phyloP scores from a whole-genome alignment of 768 basidiomycete species.

The Pisolithus sp. region DNA sequence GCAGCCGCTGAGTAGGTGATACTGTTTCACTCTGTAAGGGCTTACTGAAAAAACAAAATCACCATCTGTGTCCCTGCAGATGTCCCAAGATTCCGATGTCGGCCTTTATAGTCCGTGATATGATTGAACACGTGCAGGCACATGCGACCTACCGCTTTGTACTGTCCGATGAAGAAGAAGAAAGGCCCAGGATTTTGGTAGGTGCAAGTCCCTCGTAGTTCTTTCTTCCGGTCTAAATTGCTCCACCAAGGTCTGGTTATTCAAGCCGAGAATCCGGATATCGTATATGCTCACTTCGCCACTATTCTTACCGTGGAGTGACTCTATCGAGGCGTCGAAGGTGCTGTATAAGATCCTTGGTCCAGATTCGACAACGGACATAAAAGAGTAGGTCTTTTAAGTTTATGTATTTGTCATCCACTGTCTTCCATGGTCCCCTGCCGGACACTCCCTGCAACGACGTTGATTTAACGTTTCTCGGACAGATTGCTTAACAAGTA shows the following conservation, averaged over 20 bases:
- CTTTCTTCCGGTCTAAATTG: neutral
- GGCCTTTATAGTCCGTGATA: conserved; percentile 86
- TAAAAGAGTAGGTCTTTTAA: conserved; percentile 15
- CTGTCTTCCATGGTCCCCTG: too few relatives aligned
- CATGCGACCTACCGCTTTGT: conserved; percentile 93
- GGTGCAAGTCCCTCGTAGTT: conserved; percentile 22
- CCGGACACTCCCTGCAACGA: neutral
- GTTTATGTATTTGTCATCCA: neutral
- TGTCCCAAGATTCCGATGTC: conserved; percentile 54
- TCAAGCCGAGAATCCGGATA: conserved; percentile 82
- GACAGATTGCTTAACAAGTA: conserved; percentile 57
- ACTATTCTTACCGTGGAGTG: conserved; percentile 54
- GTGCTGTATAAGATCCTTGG: conserved; percentile 78
- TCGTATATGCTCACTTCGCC: conserved; percentile 58
- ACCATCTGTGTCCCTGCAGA: conserved; percentile 16
- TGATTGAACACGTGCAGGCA: conserved; percentile 86
- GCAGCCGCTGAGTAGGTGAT: conserved; percentile 52
- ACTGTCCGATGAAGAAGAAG: conserved; percentile 81
- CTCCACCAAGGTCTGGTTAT: conserved; percentile 74
- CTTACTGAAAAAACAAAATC: neutral
- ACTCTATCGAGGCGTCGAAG: conserved; percentile 67
- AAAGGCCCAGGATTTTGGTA: conserved; percentile 72
- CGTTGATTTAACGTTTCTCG: neutral
- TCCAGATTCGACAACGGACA: conserved; percentile 40
- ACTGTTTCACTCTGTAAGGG: neutral